Percentiles rank a stretch among this genome's conserved stretches.
Evolutionary conservation across 2,329 filamentous ascomycete genomes (phyloP).

Genomic region (Colletotrichum costaricense): DNA sequence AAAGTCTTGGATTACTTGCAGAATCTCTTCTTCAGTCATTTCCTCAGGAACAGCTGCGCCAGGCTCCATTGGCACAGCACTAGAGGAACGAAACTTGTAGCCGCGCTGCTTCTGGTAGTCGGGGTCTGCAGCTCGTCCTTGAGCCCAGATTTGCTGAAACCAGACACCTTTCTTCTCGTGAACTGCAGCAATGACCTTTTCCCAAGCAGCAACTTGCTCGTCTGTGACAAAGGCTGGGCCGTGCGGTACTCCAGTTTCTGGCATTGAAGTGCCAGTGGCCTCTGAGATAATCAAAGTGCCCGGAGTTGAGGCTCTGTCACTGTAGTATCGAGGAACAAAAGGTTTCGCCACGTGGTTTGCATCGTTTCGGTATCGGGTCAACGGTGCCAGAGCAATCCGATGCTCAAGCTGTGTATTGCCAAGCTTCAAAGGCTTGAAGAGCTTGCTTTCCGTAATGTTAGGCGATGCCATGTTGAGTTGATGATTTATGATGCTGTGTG

Average conservation of each 20-base stretch:
- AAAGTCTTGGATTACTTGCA: conserved; percentile 67
- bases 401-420: conserved; percentile 22
- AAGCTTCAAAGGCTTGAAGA: conserved; percentile 26
- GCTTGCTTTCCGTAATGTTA: conserved; percentile 8
- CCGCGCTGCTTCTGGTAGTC: conserved; percentile 24
- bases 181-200: conserved; percentile 40
- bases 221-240: conserved; percentile 59
- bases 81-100: conserved; percentile 18
- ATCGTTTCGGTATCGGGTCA: conserved; percentile 31
- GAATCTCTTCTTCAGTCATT: conserved; percentile 73
- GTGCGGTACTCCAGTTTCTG: conserved; percentile 36
- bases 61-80: conserved; percentile 14
- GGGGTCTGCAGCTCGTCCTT: conserved; percentile 29
- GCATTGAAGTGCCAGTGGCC: conserved; percentile 41
- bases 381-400: conserved; percentile 25
- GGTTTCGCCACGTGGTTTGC: conserved; percentile 30
- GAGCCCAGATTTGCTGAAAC: conserved; percentile 38
- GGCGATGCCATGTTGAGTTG: not conserved
- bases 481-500: not conserved
- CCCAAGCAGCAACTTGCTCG: conserved; percentile 40
- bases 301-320: conserved; percentile 53
- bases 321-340: conserved; percentile 42
- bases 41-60: conserved; percentile 57
- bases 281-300: conserved; percentile 50
- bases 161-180: conserved; percentile 43